Base-by-base conservation (phyloP, 192 early-diverging fungal genomes). In the Backusella circina region DNA sequence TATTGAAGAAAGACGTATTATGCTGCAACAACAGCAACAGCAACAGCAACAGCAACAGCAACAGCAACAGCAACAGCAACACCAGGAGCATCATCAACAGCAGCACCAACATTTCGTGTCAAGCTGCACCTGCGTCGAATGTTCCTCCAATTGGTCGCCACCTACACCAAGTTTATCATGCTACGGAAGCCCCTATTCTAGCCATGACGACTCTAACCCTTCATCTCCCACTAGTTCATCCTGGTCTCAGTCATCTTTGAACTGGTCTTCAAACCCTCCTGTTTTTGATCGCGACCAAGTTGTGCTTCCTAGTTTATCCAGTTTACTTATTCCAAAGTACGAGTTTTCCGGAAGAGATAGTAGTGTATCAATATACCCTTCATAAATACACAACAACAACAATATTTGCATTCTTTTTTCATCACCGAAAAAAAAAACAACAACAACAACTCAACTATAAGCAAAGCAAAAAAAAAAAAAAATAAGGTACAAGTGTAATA, bases 1-100 rank as follows among this genome's bases (percentile, higher is more conserved):
- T 33, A 67, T 79, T 26, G 81, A 82, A 74, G 77, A 75, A 54
- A 74, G 77, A 35, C 80, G 77, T 23, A 44, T 61, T 10, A 41
- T 81, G 39, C 71, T 74, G 18, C 38, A 64, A 28, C 76, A 71
- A 44, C 75, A 77, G 31, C 50, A 64, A 33, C 50, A 77, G 30
- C 50, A 51, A 8, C n/a, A 72, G 0, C 47, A 54, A 16, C 23
- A 70, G 5, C 18, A 21, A 28, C 32, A 61, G 5, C 1, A 1
- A 31, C 37, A 44, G 0, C 30, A 44, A 28, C 69, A 44, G 0
- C 26, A 70, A 7, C 69, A 44, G 10, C 33, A 71, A 16, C 23
- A 72, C 5, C 71, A 72, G n/a, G n/a, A 15, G 28, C 36, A 44
- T 30, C 72, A 65, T n/a, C n/a, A 72, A 5, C 71, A 72, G n/a